Evolutionary conservation across 2,329 filamentous ascomycete species (phyloP), one percentile per base, ranked within the genome.

Genomic region (Trichoderma hamatum): DNA sequence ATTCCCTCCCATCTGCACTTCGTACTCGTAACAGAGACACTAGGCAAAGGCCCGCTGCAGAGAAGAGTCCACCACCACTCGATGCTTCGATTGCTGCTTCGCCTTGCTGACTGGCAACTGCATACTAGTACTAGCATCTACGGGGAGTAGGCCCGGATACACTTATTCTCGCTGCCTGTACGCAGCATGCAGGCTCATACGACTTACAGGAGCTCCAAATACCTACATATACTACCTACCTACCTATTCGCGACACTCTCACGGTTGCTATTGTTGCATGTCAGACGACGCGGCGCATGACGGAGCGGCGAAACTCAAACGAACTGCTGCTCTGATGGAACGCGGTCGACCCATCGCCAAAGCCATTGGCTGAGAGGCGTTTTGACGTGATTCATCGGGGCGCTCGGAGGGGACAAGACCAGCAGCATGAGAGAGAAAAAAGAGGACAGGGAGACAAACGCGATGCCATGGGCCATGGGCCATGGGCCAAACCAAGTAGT

Each of bases 371-470:
- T 46, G 60, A 54, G 52, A 51, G 54, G 34, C 28, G 62, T 16
- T 56, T 59, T 39, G 60, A 59, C 67, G 66, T 68, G 67, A 63
- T 63, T 59, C 58, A 63, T 68, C 66, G 66, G 66, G 66, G 58
- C 66, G 34, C 46, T 56, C 46, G 54, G 54, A 30, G 67, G 51
- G 21, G 43, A 10, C 21, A n/a, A 34, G 32, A 21, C 46, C 46
- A 58, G n/a, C 46, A 21, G 24, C 32, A 46, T 19, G 5, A 10
- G n/a, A 61, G 65, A 28, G 46, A 28, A 21, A 55, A 26, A 30
- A 64, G 51, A 36, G 34, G 34, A 24, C 43, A 51, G 43, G 59
- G 43, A 43, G 39, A 43, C 1, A n/a, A 34, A 24, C 26, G 59
- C 59, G 59, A 54, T 43, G 34, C 46, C 26, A 36, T 32, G 24